phyloP scores from a whole-genome alignment of 1,284 basidiomycete species.

The Termitomyces sp. region DNA sequence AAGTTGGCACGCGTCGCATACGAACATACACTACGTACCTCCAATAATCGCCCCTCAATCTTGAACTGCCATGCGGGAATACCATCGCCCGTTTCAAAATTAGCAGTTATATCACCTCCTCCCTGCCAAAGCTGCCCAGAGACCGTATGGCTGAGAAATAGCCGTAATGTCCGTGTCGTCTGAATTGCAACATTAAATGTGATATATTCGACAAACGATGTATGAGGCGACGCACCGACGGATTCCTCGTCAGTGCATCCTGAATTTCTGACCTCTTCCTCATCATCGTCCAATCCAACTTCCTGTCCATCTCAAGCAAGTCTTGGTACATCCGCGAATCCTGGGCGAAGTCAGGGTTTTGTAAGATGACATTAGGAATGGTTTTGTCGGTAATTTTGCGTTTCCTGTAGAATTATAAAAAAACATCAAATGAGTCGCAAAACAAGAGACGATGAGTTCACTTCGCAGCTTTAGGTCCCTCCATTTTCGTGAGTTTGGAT shows the following conservation, averaged over 20 bases:
- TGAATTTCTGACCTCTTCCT: conserved; percentile 88
- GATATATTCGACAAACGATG: neutral
- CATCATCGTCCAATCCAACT: conserved; percentile 93
- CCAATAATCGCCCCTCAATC: conserved; percentile 84
- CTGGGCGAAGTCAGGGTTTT: conserved; percentile 66
- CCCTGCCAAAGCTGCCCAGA: conserved; percentile 85
- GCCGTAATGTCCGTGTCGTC: conserved; percentile 81
- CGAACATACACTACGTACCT: conserved; percentile 39
- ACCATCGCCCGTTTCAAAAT: conserved; percentile 66
- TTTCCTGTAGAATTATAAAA: conserved; percentile 40
- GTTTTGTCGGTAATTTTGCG: conserved; percentile 79
- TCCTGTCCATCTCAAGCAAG: conserved; percentile 84
- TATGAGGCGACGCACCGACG: conserved; percentile 40
- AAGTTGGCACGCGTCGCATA: neutral
- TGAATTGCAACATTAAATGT: conserved; percentile 25
- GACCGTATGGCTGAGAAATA: conserved; percentile 87
- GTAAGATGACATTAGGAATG: conserved; percentile 65
- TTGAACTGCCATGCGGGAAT: conserved; percentile 89
- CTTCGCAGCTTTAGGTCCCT: conserved; percentile 15
- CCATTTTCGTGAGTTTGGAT: conserved; percentile 7
- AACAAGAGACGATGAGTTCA: neutral
- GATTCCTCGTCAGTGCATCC: conserved; percentile 65
- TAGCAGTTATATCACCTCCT: conserved; percentile 35
- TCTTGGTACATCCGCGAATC: conserved; percentile 87
- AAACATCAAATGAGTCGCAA: neutral